Percentiles rank a stretch among this genome's conserved stretches.
phyloP scores from a whole-genome alignment of 805 yeast species.

The Myxozyma vanderwaltii region DNA sequence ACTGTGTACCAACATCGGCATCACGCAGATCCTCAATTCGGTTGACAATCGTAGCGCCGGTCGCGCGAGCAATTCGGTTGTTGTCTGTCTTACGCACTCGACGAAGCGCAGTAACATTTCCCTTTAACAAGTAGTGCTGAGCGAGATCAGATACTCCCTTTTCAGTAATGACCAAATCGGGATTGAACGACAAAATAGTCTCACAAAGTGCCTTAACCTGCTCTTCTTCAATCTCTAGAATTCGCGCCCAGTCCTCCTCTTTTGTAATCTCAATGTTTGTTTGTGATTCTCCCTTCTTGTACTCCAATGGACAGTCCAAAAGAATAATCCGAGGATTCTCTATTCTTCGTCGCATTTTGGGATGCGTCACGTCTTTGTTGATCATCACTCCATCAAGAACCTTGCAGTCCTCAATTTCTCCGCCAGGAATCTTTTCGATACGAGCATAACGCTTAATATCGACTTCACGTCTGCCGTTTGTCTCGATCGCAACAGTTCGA shows the following conservation, averaged over 20 bases:
- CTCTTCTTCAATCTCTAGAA: conserved; percentile 95
- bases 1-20: conserved; percentile 80
- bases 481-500: conserved; percentile 67
- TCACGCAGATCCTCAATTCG: conserved; percentile 93
- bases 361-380: conserved; percentile 98
- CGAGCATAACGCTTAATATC: conserved; percentile 92
- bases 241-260: conserved; percentile 94
- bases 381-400: conserved; percentile 90
- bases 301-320: conserved; percentile 95
- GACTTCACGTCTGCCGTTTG: conserved; percentile 64
- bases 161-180: conserved; percentile 94
- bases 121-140: conserved; percentile 91
- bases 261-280: conserved; percentile 96
- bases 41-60: conserved; percentile 96
- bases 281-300: conserved; percentile 98
- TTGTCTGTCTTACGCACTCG: conserved; percentile 94
- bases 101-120: conserved; percentile 88
- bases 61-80: conserved; percentile 93
- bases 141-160: conserved; percentile 96
- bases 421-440: conserved; percentile 96
- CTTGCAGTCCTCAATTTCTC: conserved; percentile 85
- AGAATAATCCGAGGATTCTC: conserved; percentile 86
- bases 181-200: conserved; percentile 77
- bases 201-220: conserved; percentile 89
- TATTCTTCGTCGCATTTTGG: conserved; percentile 89